Conservation (phyloP, 495 filamentous ascomycete species). For the Neurospora sublineolata region DNA sequence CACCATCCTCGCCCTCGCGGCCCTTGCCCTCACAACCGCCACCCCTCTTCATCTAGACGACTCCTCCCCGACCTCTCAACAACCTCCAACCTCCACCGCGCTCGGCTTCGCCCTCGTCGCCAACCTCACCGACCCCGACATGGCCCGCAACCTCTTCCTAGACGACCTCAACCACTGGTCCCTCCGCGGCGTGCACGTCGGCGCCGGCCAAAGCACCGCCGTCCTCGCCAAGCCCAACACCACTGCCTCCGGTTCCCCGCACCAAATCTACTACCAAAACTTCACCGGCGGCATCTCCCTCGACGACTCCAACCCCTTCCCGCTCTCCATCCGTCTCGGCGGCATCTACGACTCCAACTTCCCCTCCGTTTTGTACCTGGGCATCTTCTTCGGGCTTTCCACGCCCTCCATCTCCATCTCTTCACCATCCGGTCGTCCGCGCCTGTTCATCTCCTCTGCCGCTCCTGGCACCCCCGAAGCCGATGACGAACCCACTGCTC, state of each 20-base stretch:
- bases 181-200: background rate
- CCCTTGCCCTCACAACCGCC: background rate
- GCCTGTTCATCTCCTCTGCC: background rate
- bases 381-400: background rate
- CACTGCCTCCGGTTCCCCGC: background rate
- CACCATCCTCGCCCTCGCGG: background rate
- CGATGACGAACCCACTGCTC: background rate
- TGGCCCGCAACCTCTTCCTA: background rate
- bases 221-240: background rate
- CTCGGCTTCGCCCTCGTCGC: conserved; percentile 1
- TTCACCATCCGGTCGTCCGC: background rate
- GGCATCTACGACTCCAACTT: background rate
- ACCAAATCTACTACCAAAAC: conserved; percentile 3
- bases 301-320: background rate
- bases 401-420: background rate
- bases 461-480: background rate
- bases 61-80: background rate
- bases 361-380: background rate
- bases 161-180: conserved; percentile 1
- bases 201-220: background rate
- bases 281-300: background rate
- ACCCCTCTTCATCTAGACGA: background rate
- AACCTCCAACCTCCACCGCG: background rate
- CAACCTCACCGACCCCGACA: background rate
- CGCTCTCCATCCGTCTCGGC: background rate